Evolutionary conservation across 805 yeast species (phyloP).

Genomic region (Torulaspora indica): DNA sequence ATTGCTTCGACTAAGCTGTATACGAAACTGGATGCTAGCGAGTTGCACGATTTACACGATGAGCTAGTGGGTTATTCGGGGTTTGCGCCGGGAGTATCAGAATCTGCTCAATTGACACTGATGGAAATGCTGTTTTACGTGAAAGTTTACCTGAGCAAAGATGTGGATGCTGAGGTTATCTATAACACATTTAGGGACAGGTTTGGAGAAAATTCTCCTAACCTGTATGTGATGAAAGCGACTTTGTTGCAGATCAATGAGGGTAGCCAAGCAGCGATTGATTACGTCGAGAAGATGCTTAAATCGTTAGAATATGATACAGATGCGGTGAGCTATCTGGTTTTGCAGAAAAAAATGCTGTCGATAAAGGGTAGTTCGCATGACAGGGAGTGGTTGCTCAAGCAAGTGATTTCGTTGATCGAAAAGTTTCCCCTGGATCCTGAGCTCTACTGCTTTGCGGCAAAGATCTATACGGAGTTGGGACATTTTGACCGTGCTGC

Average conservation of each 20-base stretch:
- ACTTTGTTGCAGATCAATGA: slow-evolving; percentile 27
- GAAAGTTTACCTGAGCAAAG: slow-evolving; percentile 56
- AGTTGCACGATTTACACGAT: slow-evolving; percentile 35
- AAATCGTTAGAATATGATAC: slow-evolving; percentile 50
- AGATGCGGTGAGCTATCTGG: slow-evolving; percentile 30
- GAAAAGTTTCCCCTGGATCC: slow-evolving; percentile 60
- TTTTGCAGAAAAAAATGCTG: slow-evolving; percentile 29
- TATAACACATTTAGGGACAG: slow-evolving; percentile 64
- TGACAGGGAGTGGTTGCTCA: slow-evolving; percentile 17
- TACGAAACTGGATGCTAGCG: slow-evolving; percentile 45
- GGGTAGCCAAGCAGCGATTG: slow-evolving; percentile 25
- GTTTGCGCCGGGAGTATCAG: slow-evolving; percentile 27
- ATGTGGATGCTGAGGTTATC: slow-evolving; percentile 62
- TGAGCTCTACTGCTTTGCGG: slow-evolving; percentile 74
- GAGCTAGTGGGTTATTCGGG: slow-evolving; percentile 37
- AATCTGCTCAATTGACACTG: slow-evolving; percentile 48
- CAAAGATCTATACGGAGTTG: slow-evolving; percentile 51
- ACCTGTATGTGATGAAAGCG: slow-evolving; percentile 32
- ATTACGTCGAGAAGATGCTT: slow-evolving; percentile 50
- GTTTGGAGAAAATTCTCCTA: slow-evolving; percentile 48
- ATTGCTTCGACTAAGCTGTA: slow-evolving; percentile 51
- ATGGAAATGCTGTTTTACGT: slow-evolving; percentile 71
- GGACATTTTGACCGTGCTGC: slow-evolving; percentile 68
- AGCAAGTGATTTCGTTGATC: slow-evolving; percentile 20
- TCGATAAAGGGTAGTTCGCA: slow-evolving; percentile 21